These are phyloP conservation scores for Aspergillus ochraceus DNA, from an alignment of 2,329 filamentous ascomycete species.

Conservation along the genomic window DNA sequence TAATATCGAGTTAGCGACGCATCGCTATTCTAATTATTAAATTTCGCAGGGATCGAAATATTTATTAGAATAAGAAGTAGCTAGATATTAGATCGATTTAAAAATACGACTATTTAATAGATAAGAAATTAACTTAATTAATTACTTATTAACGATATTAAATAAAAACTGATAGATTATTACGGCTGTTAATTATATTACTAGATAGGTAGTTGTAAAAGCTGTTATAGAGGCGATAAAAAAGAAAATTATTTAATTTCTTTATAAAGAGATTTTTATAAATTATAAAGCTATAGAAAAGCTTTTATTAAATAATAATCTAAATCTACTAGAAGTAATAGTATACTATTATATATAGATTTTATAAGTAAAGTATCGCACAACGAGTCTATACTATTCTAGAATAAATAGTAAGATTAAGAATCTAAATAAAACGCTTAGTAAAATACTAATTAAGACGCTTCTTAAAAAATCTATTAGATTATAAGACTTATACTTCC, in stretches of 20 bases:
- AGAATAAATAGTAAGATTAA: not conserved
- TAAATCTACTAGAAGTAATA: not conserved
- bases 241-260: not conserved
- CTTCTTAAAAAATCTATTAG: not conserved
- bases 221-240: not conserved
- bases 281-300: not conserved
- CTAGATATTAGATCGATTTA: no score
- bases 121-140: not conserved
- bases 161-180: not conserved
- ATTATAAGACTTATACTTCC: not conserved
- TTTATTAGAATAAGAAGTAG: not conserved
- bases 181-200: not conserved
- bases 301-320: not conserved
- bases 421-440: not conserved
- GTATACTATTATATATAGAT: not conserved
- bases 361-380: not conserved
- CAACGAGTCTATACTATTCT: not conserved
- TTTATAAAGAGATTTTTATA: not conserved
- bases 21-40: not conserved
- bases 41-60: not conserved
- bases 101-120: not conserved
- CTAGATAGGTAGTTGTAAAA: not conserved
- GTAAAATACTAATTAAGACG: not conserved
- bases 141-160: not conserved
- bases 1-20: not conserved